These are phyloP conservation scores for Colletotrichum eleusines DNA, from an alignment of 2,329 filamentous ascomycete species.

Conservation along the genomic window DNA sequence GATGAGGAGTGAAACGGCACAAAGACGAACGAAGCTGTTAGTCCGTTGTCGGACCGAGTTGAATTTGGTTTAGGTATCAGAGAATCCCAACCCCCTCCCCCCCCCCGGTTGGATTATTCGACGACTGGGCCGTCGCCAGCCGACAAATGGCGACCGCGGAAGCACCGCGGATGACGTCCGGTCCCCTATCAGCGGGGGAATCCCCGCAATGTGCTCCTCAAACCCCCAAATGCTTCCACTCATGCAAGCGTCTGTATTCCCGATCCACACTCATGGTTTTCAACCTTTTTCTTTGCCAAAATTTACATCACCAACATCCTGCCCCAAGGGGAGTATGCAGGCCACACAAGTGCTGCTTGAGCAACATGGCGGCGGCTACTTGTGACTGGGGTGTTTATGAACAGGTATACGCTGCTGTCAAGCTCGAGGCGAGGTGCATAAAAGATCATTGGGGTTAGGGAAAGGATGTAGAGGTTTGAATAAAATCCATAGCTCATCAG, in stretches of 20 bases:
- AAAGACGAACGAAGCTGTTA: slow-evolving; percentile 4
- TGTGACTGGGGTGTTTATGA: slow-evolving; percentile 75
- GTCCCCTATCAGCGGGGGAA: slow-evolving; percentile 26
- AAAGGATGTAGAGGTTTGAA: slow-evolving; percentile 41
- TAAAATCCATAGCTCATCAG: background rate
- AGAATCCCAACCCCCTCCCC: too few relatives aligned
- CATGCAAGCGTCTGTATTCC: too few relatives aligned
- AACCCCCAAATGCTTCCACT: too few relatives aligned
- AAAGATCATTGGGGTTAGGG: slow-evolving; percentile 53
- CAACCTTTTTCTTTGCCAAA: slow-evolving; percentile 80
- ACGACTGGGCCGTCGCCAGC: slow-evolving; percentile 40
- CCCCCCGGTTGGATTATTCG: background rate
- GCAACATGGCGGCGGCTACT: slow-evolving; percentile 80
- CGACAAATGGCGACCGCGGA: slow-evolving; percentile 33
- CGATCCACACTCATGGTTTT: slow-evolving; percentile 78
- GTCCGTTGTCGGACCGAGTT: slow-evolving; percentile 15
- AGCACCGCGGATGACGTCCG: slow-evolving; percentile 37
- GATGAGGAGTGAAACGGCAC: slow-evolving; percentile 10
- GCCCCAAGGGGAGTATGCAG: slow-evolving; percentile 68
- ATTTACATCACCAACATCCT: slow-evolving; percentile 70
- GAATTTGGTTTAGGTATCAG: slow-evolving; percentile 1
- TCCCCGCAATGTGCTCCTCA: slow-evolving; percentile 21
- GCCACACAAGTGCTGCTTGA: slow-evolving; percentile 75
- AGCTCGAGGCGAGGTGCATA: slow-evolving; percentile 51
- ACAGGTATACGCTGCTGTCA: slow-evolving; percentile 69